A percentile compares a stretch with the other conserved stretches of the same genome.
Evolutionary conservation across 371 early-diverging fungal genomes (phyloP).

Genomic region (Rhizomucor pusillus): DNA sequence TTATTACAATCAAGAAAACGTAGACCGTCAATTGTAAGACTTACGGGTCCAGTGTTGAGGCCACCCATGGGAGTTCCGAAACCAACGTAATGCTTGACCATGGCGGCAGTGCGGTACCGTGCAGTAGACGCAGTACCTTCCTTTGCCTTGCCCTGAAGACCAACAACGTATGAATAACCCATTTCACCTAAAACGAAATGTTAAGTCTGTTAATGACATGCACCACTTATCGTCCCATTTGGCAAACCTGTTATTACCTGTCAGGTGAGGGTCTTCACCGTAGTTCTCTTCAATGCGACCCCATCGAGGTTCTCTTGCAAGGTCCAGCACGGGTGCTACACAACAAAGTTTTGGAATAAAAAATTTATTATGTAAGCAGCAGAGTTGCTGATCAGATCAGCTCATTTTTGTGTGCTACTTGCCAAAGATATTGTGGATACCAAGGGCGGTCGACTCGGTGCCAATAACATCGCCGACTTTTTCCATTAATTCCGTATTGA

Average conservation of each 20-base stretch:
- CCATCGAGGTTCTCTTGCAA: conserved; percentile 19
- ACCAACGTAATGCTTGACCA: conserved; percentile 21
- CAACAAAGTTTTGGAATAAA: no score
- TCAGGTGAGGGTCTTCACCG: conserved; percentile 20
- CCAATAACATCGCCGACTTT: conserved; percentile 16
- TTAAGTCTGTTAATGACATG: no score
- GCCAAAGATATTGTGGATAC: conserved; percentile 19
- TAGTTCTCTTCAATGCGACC: conserved; percentile 23
- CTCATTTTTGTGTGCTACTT: neutral
- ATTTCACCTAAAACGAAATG: conserved; percentile 18
- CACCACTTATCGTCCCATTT: no score
- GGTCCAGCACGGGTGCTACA: conserved; percentile 21
- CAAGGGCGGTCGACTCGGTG: conserved; percentile 12
- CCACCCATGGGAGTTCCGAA: conserved; percentile 21
- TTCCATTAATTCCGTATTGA: conserved; percentile 14
- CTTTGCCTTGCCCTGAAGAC: conserved; percentile 10
- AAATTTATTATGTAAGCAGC: neutral
- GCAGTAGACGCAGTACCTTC: conserved; percentile 10
- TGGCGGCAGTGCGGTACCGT: conserved; percentile 15
- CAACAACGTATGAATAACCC: conserved; percentile 16
- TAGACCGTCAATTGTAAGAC: neutral
- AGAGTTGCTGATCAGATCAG: neutral
- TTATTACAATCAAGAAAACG: conserved; percentile 1
- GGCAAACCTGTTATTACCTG: conserved; percentile 1
- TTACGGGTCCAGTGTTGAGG: conserved; percentile 17